These are phyloP conservation scores for Plantago major DNA, from an alignment of 257 asterid genomes.

Conservation along the genomic window DNA sequence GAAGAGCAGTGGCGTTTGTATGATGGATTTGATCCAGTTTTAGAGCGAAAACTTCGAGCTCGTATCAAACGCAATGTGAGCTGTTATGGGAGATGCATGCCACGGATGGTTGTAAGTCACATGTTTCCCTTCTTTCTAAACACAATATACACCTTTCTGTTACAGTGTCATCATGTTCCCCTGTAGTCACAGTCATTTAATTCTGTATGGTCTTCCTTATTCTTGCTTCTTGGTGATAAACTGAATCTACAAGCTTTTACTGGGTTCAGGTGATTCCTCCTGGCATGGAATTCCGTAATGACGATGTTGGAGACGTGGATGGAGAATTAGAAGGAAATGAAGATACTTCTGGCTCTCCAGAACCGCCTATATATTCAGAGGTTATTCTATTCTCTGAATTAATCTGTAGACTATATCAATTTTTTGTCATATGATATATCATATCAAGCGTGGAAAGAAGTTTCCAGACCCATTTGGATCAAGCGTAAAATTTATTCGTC, in stretches of 20 bases:
- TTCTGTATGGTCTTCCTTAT: background rate
- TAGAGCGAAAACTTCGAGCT: constrained; percentile 73
- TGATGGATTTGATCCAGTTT: constrained; percentile 73
- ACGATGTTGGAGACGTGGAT: constrained; percentile 54
- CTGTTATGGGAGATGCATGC: constrained; percentile 75
- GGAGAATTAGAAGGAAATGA: constrained; percentile 46
- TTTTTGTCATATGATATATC: background rate
- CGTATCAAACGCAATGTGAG: constrained; percentile 56
- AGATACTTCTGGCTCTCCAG: constrained; percentile 34
- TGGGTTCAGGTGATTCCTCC: constrained; percentile 73
- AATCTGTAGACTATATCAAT: background rate
- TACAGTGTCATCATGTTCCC: background rate
- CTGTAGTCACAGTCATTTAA: too few relatives aligned
- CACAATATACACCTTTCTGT: background rate
- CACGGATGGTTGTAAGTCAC: constrained; percentile 72
- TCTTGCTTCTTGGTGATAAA: constrained; percentile 17
- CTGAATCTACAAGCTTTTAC: constrained; percentile 9
- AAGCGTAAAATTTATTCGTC: too few relatives aligned
- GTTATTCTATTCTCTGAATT: constrained; percentile 32
- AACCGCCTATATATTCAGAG: constrained; percentile 82
- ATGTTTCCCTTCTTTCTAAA: background rate
- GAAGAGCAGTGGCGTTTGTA: constrained; percentile 82
- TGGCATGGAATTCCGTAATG: constrained; percentile 82
- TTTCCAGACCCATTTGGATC: constrained; percentile 6
- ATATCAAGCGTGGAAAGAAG: constrained; percentile 3